Base-by-base conservation (phyloP, 108 stramenopile species). In the Licmophora abbreviata region DNA sequence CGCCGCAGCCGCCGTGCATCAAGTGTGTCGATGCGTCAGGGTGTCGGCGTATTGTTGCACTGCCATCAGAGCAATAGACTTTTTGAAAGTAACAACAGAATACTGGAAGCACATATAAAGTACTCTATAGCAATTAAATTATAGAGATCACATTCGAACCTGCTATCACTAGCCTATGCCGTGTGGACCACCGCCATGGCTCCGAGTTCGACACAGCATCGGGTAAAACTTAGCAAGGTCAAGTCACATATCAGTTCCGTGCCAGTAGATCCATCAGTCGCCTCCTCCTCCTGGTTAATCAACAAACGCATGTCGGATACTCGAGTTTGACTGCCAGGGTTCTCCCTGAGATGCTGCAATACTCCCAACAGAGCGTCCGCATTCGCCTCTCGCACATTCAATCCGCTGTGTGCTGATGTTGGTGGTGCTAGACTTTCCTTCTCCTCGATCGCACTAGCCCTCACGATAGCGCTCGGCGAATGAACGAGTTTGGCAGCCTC, bases 181-280 rank as follows among this genome's bases (percentile, higher is more conserved):
- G 34, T 3, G 20, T 21, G 5, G 9, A 65, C 74, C 14, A 88
- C 30, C 11, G 79, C 76, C 54, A 83, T 54, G 22, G 83, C 87
- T 37, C 87, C 87, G 23, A 85, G 44, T 48, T 74, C 77, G 9
- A 89, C 83, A 30, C 78, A 82, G 35, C 74, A 77, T 33, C 77
- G 74, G n/a, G 76, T 81, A 37, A 85, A 67, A 14, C 77, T 65
- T 26, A 89, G 28, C 29, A 82, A 37, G 2, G 81, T 72, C 44
- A 89, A 75, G 37, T 85, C 74, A 44, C 87, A 89, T 41, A 69
- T 40, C 58, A 27, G 29, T 14, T 29, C 8, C n/a, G n/a, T n/a
- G n/a, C n/a, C n/a, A n/a, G n/a, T n/a, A n/a, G n/a, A n/a, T n/a
- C n/a, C n/a, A n/a, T n/a, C n/a, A 9, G 34, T 35, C 9, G 34